Percentiles rank a stretch among this genome's conserved stretches.
phyloP scores from a whole-genome alignment of 768 basidiomycete genomes.

The Myochromella boudieri region DNA sequence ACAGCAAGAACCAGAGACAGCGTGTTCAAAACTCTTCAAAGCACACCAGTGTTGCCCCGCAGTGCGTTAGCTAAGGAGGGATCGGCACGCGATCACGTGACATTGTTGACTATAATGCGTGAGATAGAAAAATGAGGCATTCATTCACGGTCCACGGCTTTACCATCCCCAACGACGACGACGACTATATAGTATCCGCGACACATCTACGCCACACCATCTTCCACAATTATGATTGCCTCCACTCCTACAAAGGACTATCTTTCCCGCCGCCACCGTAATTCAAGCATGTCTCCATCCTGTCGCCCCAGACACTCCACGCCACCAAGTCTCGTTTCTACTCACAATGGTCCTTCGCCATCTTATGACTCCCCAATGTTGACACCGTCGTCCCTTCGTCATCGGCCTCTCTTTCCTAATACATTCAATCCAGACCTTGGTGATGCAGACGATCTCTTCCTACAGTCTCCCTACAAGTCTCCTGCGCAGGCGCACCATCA shows the following conservation, averaged over 20 bases:
- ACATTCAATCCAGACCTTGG: conserved; percentile 21
- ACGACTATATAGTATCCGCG: conserved; percentile 17
- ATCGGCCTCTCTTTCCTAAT: conserved; percentile 38
- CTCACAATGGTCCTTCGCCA: conserved; percentile 21
- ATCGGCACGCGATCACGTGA: conserved; percentile 50
- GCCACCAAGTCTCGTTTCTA: conserved; percentile 30
- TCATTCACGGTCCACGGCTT: conserved; percentile 9
- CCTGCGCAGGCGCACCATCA: conserved; percentile 38
- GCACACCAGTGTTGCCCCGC: no score
- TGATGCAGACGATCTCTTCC: conserved; percentile 52
- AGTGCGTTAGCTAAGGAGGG: no score
- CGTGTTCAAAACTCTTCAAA: no score
- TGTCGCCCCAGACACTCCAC: conserved; percentile 35
- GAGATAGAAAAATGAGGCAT: conserved; percentile 36
- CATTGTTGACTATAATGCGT: conserved; percentile 38
- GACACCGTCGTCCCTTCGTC: conserved; percentile 62
- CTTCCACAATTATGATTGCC: conserved; percentile 41
- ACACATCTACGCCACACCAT: conserved; percentile 19
- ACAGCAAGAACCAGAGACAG: no score
- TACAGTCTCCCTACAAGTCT: conserved; percentile 51
- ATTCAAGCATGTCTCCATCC: conserved; percentile 33
- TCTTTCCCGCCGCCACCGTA: conserved; percentile 29
- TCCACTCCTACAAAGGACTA: conserved; percentile 43
- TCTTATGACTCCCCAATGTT: conserved; percentile 59
- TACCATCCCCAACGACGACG: conserved; percentile 23